These are phyloP conservation scores for Crotalaria pallida DNA, from an alignment of 306 rosid genomes.

Conservation along the genomic window DNA sequence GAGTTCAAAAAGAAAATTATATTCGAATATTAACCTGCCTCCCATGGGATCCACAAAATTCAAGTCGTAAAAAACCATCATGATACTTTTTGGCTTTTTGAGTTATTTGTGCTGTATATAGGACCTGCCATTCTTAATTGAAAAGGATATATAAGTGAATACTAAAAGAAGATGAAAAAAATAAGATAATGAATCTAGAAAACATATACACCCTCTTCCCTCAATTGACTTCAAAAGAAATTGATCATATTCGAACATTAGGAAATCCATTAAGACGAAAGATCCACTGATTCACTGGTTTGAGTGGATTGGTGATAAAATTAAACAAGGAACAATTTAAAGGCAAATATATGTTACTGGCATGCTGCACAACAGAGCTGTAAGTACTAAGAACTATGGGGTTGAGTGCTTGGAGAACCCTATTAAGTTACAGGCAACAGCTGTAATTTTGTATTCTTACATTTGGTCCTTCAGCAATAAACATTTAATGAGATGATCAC, in stretches of 20 bases:
- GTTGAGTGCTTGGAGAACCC: background rate
- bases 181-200: conserved; percentile 10
- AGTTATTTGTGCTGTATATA: conserved; percentile 59
- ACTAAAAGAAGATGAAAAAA: background rate
- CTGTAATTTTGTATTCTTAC: background rate
- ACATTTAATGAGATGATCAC: background rate
- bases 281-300: background rate
- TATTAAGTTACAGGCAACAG: background rate
- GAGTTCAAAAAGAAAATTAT: conserved; percentile 5
- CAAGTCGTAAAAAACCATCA: conserved; percentile 58
- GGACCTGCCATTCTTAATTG: conserved; percentile 61
- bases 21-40: conserved; percentile 49
- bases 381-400: background rate
- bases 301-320: conserved; percentile 10
- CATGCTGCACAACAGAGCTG: background rate
- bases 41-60: conserved; percentile 45
- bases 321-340: background rate
- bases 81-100: conserved; percentile 66
- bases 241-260: background rate
- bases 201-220: conserved; percentile 1
- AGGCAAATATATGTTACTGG: background rate
- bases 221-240: conserved; percentile 6
- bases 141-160: conserved; percentile 10
- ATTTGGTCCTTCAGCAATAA: background rate
- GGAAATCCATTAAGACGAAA: background rate